Evolutionary conservation across 495 filamentous ascomycete species (phyloP).

Genomic region (Schizothecium vesticola): DNA sequence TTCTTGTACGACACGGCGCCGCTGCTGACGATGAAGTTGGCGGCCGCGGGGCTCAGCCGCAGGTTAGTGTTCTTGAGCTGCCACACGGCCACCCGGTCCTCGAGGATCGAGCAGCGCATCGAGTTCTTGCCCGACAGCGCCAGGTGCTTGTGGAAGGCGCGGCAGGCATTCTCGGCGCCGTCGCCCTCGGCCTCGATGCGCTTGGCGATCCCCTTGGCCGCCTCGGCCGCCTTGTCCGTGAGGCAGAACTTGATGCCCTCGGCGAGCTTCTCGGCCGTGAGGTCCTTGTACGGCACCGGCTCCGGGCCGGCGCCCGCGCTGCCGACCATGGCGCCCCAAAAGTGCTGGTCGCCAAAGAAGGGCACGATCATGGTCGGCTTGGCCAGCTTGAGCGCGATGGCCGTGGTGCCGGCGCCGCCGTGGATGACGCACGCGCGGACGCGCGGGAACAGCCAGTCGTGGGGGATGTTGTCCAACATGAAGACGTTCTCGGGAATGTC

Average conservation of each 20-base stretch:
- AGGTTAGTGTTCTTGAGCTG: constrained; percentile 52
- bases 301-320: constrained; percentile 60
- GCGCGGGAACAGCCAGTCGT: constrained; percentile 63
- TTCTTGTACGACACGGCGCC: constrained; percentile 57
- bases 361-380: constrained; percentile 63
- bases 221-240: constrained; percentile 48
- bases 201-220: constrained; percentile 54
- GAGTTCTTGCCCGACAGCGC: constrained; percentile 48
- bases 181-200: constrained; percentile 64
- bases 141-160: constrained; percentile 62
- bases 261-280: constrained; percentile 56
- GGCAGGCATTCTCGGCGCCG: constrained; percentile 67
- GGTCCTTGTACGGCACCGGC: constrained; percentile 66
- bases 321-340: constrained; percentile 75
- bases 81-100: constrained; percentile 65
- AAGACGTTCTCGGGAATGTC: constrained; percentile 54
- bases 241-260: constrained; percentile 67
- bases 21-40: constrained; percentile 54
- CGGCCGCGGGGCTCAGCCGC: constrained; percentile 59
- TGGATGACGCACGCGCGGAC: constrained; percentile 59
- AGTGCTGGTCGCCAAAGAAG: constrained; percentile 71
- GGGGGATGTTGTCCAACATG: constrained; percentile 61
- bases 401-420: constrained; percentile 63
- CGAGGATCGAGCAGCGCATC: constrained; percentile 65
- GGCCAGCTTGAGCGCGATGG: constrained; percentile 57